Percentiles rank a stretch among this genome's conserved stretches.
Evolutionary conservation across 2,329 filamentous ascomycete species (phyloP).

Genomic region (Trichophaea hybrida): DNA sequence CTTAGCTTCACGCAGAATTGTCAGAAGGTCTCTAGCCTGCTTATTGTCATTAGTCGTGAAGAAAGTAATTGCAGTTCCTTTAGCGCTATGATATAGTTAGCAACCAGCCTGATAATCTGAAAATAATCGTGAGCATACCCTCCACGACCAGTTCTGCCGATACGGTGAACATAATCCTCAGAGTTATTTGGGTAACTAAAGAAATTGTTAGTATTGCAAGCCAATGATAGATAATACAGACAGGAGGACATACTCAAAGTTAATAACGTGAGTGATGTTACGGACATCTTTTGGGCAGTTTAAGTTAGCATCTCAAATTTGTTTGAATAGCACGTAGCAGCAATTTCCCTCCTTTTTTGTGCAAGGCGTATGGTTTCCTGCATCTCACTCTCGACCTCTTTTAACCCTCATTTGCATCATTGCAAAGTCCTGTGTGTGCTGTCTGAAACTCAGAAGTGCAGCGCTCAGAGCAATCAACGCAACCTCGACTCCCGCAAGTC

Average conservation of each 20-base stretch:
- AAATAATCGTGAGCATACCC: conserved; percentile 35
- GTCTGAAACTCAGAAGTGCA: conserved; percentile 25
- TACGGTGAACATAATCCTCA: conserved; percentile 92
- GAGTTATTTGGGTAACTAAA: conserved; percentile 92
- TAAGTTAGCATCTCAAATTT: conserved; percentile 55
- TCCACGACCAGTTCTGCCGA: conserved; percentile 82
- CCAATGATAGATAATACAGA: neutral
- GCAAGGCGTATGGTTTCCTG: conserved; percentile 20
- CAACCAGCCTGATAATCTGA: neutral
- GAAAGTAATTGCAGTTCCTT: conserved; percentile 91
- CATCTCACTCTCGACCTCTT: conserved; percentile 21
- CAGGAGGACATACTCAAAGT: conserved; percentile 57
- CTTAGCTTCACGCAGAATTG: conserved; percentile 87
- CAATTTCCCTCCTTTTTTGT: conserved; percentile 21
- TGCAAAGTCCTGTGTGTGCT: conserved; percentile 24
- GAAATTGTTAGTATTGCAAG: conserved; percentile 1
- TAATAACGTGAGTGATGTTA: conserved; percentile 99
- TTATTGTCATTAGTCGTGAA: conserved; percentile 97
- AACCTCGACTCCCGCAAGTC: conserved; percentile 16
- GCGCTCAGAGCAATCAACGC: conserved; percentile 20
- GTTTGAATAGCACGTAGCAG: conserved; percentile 17
- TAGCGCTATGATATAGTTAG: conserved; percentile 45
- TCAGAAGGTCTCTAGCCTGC: conserved; percentile 91
- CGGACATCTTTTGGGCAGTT: conserved; percentile 74
- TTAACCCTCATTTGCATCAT: conserved; percentile 21